These are phyloP conservation scores for Scheffersomyces quercinus DNA, from an alignment of 1,139 yeast genomes.

Conservation along the genomic window DNA sequence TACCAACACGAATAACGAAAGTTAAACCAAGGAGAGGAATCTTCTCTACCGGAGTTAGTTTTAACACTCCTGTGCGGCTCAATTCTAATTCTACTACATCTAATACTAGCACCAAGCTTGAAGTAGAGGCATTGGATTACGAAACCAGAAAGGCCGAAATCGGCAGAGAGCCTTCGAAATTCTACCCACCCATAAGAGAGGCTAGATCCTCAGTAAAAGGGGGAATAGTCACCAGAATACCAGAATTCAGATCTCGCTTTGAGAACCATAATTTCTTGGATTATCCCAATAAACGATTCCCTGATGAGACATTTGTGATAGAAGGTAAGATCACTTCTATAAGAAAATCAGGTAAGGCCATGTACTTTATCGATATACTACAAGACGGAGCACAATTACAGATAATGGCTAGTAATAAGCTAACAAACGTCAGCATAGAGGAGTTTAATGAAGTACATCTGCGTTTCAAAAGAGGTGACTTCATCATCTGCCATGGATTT, in stretches of 20 bases:
- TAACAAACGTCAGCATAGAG: slow-evolving; percentile 40
- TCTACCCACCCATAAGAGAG: slow-evolving; percentile 20
- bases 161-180: slow-evolving; percentile 5
- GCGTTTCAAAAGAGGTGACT: slow-evolving; percentile 69
- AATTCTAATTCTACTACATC: no score
- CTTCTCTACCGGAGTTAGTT: no score
- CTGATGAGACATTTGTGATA: slow-evolving; percentile 15
- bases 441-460: slow-evolving; percentile 48
- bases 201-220: slow-evolving; percentile 9
- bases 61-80: no score
- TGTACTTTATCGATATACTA: slow-evolving; percentile 63
- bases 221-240: slow-evolving; percentile 12
- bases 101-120: no score
- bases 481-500: slow-evolving; percentile 59
- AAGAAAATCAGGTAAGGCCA: slow-evolving; percentile 64
- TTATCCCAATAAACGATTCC: slow-evolving; percentile 14
- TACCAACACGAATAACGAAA: no score
- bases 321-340: slow-evolving; percentile 63
- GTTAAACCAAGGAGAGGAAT: no score
- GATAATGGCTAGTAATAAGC: slow-evolving; percentile 56
- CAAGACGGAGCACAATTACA: slow-evolving; percentile 63
- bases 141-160: slow-evolving; percentile 9
- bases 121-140: slow-evolving; percentile 7
- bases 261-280: slow-evolving; percentile 18
- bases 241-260: slow-evolving; percentile 20